phyloP scores from a whole-genome alignment of 2,329 filamentous ascomycete genomes.

The Arthroderma uncinatum region DNA sequence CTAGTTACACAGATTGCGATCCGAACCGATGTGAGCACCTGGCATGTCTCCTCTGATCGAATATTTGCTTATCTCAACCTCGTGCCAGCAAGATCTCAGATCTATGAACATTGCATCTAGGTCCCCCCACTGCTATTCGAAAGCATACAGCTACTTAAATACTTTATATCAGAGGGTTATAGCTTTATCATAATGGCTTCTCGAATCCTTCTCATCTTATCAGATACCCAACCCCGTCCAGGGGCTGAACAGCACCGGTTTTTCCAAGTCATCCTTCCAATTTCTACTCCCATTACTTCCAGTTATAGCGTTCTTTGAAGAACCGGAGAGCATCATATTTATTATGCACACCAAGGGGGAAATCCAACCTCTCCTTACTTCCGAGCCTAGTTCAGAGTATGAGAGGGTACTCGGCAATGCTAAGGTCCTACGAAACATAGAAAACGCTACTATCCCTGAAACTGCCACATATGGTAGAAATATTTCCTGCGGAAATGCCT shows the following conservation, averaged over 20 bases:
- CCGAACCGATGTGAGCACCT: neutral
- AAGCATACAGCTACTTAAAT: neutral
- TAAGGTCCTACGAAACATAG: slow-evolving; percentile 25
- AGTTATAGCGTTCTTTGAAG: neutral
- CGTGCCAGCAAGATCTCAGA: neutral
- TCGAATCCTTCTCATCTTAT: neutral
- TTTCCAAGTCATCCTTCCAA: neutral
- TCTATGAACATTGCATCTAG: neutral
- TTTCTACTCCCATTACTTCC: no score
- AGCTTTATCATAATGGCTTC: neutral
- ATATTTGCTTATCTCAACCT: neutral
- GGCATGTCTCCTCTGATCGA: neutral
- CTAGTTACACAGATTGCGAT: neutral
- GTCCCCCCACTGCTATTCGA: neutral
- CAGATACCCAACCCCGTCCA: no score
- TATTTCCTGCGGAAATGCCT: slow-evolving; percentile 52
- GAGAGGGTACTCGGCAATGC: neutral
- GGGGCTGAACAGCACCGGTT: no score
- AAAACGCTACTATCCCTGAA: slow-evolving; percentile 50
- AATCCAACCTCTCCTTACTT: slow-evolving; percentile 1
- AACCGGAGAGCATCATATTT: no score
- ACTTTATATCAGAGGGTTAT: neutral
- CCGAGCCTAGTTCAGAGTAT: neutral
- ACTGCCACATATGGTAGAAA: slow-evolving; percentile 48
- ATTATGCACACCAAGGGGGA: neutral